Conservation (phyloP, 176 grass and related monocot genomes). For the Zizania latifolia region DNA sequence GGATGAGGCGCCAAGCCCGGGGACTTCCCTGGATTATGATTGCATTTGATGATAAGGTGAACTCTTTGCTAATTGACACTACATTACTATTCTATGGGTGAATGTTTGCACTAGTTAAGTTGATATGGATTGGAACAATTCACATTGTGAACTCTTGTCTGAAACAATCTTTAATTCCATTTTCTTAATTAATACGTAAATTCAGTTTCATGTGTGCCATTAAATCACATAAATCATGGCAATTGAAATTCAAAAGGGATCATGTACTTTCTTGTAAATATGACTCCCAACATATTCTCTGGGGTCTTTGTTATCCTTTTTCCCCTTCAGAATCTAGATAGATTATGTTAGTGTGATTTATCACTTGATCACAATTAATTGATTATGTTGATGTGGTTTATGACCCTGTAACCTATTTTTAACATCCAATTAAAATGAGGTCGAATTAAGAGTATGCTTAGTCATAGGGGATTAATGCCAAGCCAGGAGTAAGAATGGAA, state of each 20-base stretch:
- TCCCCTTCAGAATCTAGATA: not conserved
- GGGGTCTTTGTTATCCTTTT: not conserved
- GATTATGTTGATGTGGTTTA: not conserved
- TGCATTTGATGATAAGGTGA: slow-evolving; percentile 58
- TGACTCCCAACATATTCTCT: not conserved
- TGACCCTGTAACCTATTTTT: not conserved
- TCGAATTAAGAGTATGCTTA: not conserved
- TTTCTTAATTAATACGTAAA: not conserved
- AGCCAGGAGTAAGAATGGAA: not conserved
- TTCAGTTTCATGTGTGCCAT: not conserved
- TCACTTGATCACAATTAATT: not conserved
- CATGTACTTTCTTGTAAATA: not conserved
- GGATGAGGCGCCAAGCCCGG: slow-evolving; percentile 39
- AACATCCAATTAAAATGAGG: not conserved
- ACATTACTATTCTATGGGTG: not conserved
- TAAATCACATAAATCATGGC: not conserved
- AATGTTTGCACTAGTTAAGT: not conserved
- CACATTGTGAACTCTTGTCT: not conserved
- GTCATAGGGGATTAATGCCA: slow-evolving; percentile 8
- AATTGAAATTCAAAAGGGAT: not conserved
- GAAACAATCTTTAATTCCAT: not conserved
- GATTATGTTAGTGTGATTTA: slow-evolving; percentile 5
- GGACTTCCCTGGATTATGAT: slow-evolving; percentile 51
- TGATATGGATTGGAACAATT: not conserved
- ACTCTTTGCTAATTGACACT: not conserved